Percentiles rank a stretch among this genome's conserved stretches.
phyloP scores from a whole-genome alignment of 257 asterid species.

The Forsythia suspensa region DNA sequence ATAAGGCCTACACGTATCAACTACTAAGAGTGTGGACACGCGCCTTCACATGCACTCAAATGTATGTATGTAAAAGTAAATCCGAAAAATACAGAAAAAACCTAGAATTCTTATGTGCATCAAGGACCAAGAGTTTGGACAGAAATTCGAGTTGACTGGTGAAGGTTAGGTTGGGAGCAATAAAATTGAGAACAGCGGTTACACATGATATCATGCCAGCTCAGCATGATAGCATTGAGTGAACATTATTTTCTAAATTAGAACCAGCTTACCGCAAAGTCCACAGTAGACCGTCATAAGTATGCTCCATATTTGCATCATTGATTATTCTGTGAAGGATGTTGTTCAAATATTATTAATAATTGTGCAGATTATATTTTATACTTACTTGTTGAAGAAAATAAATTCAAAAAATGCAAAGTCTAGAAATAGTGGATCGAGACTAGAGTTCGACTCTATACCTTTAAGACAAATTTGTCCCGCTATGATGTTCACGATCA shows the following conservation, averaged over 20 bases:
- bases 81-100: constrained; percentile 11
- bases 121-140: constrained; percentile 12
- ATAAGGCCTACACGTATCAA: background rate
- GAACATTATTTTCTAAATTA: constrained; percentile 15
- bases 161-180: constrained; percentile 8
- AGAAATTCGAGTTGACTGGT: constrained; percentile 11
- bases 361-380: too few species aligned
- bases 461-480: too few species aligned
- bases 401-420: too few species aligned
- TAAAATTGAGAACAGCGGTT: background rate
- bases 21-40: constrained; percentile 5
- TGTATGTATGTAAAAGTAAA: constrained; percentile 22
- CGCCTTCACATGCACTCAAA: constrained; percentile 20
- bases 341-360: too few species aligned
- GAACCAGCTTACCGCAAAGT: constrained; percentile 71
- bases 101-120: constrained; percentile 6
- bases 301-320: constrained; percentile 67
- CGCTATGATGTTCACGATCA: too few species aligned
- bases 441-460: too few species aligned
- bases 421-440: too few species aligned
- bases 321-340: constrained; percentile 58
- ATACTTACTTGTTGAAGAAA: too few species aligned
- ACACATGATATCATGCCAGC: constrained; percentile 8
- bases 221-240: constrained; percentile 12
- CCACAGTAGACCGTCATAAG: constrained; percentile 90